Conservation (phyloP, 352 stramenopile species). For the Aphanomyces stellatus region DNA sequence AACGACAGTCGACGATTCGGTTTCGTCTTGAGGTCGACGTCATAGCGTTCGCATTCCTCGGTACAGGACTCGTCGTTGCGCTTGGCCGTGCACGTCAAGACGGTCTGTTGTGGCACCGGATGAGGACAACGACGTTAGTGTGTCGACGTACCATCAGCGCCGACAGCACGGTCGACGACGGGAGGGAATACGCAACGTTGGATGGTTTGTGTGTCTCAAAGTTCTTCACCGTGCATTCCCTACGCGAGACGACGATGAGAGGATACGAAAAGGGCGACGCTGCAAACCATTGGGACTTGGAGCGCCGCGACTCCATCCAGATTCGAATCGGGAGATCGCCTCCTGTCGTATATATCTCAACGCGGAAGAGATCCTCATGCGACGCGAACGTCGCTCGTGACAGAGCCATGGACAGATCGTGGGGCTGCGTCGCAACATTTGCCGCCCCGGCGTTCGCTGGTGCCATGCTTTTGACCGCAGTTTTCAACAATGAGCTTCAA, state of each 20-base stretch:
- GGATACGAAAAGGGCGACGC: too few species aligned
- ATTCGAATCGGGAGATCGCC: conserved; percentile 8
- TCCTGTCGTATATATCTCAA: not conserved
- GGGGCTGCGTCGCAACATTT: too few species aligned
- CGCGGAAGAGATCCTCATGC: not conserved
- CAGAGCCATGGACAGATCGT: too few species aligned
- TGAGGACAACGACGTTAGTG: not conserved
- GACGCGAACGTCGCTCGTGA: not conserved
- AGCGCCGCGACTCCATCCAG: conserved; percentile 5
- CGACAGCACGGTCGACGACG: not conserved
- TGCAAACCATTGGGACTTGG: conserved; percentile 4
- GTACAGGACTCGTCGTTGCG: not conserved
- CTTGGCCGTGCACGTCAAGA: not conserved
- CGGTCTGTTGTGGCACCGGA: not conserved
- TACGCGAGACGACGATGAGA: too few species aligned
- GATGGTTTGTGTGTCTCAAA: not conserved
- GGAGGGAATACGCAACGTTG: not conserved
- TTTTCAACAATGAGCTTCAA: too few species aligned
- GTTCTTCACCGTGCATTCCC: conserved; percentile 2
- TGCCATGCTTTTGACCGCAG: too few species aligned
- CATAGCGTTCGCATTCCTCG: not conserved
- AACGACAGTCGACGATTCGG: not conserved
- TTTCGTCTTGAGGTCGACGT: not conserved
- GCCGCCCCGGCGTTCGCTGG: too few species aligned
- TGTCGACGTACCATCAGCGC: not conserved